A percentile compares a stretch with the other conserved stretches of the same genome.
Evolutionary conservation across 2,329 filamentous ascomycete species (phyloP).

Genomic region (Basipetospora chlamydospora): DNA sequence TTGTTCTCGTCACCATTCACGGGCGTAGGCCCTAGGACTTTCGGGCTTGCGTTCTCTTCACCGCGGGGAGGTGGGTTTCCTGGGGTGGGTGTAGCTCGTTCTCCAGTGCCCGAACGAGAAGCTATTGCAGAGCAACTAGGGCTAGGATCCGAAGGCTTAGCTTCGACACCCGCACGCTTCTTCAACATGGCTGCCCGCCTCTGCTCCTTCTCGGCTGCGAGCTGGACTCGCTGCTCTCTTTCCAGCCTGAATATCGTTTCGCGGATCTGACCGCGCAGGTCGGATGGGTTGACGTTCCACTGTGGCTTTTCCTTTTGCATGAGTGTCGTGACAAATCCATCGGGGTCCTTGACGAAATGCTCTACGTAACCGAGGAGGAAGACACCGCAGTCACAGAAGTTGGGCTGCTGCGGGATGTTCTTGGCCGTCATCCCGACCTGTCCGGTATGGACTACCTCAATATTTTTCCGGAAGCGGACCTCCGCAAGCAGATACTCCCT

Average conservation of each 20-base stretch:
- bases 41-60: no score
- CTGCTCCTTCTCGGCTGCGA: constrained; percentile 20
- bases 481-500: constrained; percentile 68
- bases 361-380: constrained; percentile 76
- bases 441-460: constrained; percentile 21
- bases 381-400: constrained; percentile 80
- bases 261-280: constrained; percentile 52
- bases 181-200: no score
- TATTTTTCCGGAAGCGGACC: constrained; percentile 43
- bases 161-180: no score
- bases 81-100: no score
- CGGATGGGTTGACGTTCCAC: constrained; percentile 40
- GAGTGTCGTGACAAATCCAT: constrained; percentile 51
- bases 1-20: no score
- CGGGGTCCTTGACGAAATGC: constrained; percentile 64
- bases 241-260: constrained; percentile 50
- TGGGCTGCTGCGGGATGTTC: constrained; percentile 64
- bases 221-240: constrained; percentile 13
- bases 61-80: no score
- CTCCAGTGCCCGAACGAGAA: no score
- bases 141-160: no score
- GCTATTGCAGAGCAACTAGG: no score
- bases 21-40: no score
- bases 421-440: constrained; percentile 50
- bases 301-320: constrained; percentile 39